Evolutionary conservation across 768 basidiomycete genomes (phyloP), one percentile per base, ranked within the genome.

Genomic region (Suillus weaverae): DNA sequence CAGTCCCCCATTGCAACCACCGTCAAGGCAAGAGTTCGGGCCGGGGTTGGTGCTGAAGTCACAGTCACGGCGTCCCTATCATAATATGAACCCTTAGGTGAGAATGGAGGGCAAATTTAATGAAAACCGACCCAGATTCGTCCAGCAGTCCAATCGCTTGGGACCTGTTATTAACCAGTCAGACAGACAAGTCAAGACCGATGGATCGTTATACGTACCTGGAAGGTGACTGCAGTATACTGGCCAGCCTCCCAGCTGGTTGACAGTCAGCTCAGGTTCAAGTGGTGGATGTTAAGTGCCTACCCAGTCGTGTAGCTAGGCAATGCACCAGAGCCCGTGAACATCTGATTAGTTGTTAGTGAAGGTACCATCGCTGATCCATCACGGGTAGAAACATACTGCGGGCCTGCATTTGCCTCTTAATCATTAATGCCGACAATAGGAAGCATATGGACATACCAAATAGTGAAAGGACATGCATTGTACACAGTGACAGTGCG

Each of bases 1-100:
- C 10, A 91, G 76, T 43, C 89, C 90, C 18, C 90, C 89, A 64
- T 86, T 88, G 71, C 89, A 91, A 56, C 88, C 88, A 46, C 89
- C 90, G 62, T 81, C 80, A 22, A 85, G 67, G 67, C 89, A 91
- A 16, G 86, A 85, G 67, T 81, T 86, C 5, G 77, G 78, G 30
- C 83, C 86, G 46, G 80, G 81, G 69, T 82, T 81, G 48, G 67
- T 76, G 61, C 74, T 77, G 70, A 91, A 91, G 74, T 89, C 77
- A 67, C 90, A 91, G 70, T 88, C 74, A 22, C 85, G 84, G 33
- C 88, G 83, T 54, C 77, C 81, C 81, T 81, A 60, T 39, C 18
- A 33, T 64, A 18, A 50, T 2, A 30, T 6, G 35, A 41, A 54
- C n/a, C n/a, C n/a, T n/a, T 60, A 13, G 9, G 62, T 30, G 54